Conservation (phyloP, 202 grass and related monocot genomes). For the Setaria viridis region DNA sequence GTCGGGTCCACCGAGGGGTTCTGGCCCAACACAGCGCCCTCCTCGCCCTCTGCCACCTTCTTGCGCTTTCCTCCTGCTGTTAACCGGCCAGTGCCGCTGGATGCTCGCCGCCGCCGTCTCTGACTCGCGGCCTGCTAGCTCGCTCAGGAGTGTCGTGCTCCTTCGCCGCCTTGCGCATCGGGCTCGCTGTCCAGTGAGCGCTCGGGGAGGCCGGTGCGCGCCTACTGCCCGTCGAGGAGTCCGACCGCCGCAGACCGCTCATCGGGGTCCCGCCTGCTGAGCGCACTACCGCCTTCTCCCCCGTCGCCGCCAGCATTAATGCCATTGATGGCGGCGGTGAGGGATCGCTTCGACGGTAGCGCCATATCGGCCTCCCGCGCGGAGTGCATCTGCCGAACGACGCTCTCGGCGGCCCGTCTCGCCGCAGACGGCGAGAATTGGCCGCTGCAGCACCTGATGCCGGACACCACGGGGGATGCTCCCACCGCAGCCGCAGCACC, state of each 20-base stretch:
- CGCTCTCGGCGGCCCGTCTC: constrained; percentile 49
- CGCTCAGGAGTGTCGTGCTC: neutral
- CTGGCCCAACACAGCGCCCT: constrained; percentile 4
- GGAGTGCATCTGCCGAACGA: constrained; percentile 46
- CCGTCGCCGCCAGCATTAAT: neutral
- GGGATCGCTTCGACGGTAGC: constrained; percentile 40
- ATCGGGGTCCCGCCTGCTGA: constrained; percentile 36
- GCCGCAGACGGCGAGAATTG: constrained; percentile 53
- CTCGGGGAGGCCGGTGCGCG: constrained; percentile 34
- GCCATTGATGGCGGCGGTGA: neutral
- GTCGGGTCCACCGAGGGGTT: constrained; percentile 60
- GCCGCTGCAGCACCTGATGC: constrained; percentile 54
- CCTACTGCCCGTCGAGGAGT: constrained; percentile 43
- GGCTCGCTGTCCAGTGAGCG: neutral
- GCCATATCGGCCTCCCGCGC: constrained; percentile 51
- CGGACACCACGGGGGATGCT: constrained; percentile 49
- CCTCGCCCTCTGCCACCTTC: neutral
- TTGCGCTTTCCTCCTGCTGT: neutral
- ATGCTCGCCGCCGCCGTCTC: neutral
- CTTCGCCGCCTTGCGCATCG: neutral
- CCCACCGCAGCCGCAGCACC: neutral
- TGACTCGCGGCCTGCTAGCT: neutral
- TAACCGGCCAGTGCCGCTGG: neutral
- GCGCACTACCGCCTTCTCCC: neutral
- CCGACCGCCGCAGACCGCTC: constrained; percentile 44